These are phyloP conservation scores for Lagenidium sp. DNA, from an alignment of 352 stramenopile genomes.

Conservation along the genomic window DNA sequence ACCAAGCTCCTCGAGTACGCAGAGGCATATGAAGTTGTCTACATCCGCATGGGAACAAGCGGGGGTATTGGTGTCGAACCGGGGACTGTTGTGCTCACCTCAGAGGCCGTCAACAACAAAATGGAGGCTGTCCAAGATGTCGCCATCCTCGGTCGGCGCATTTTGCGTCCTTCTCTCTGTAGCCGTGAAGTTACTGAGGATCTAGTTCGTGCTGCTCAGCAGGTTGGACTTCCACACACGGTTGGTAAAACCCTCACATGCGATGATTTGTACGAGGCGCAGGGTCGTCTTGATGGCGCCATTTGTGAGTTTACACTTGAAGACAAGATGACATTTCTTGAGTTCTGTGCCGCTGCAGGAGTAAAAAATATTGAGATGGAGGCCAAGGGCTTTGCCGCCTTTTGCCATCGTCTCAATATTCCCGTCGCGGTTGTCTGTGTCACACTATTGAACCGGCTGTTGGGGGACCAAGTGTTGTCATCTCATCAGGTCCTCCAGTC, in stretches of 20 bases:
- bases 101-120: slow-evolving; percentile 76
- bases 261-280: slow-evolving; percentile 83
- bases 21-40: slow-evolving; percentile 33
- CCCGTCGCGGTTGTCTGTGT: slow-evolving; percentile 66
- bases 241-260: slow-evolving; percentile 78
- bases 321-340: slow-evolving; percentile 69
- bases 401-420: slow-evolving; percentile 74
- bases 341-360: slow-evolving; percentile 33
- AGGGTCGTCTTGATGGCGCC: slow-evolving; percentile 72
- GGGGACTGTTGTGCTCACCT: slow-evolving; percentile 75
- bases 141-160: slow-evolving; percentile 41
- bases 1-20: slow-evolving; percentile 80
- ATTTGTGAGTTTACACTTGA: slow-evolving; percentile 75
- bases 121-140: slow-evolving; percentile 62
- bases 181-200: slow-evolving; percentile 42
- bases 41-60: slow-evolving; percentile 80
- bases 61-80: slow-evolving; percentile 66
- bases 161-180: slow-evolving; percentile 44
- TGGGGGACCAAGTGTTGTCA: slow-evolving; percentile 64
- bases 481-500: slow-evolving; percentile 50
- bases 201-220: slow-evolving; percentile 33
- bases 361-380: slow-evolving; percentile 87
- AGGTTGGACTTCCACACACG: slow-evolving; percentile 40
- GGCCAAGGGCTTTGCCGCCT: slow-evolving; percentile 53
- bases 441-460: slow-evolving; percentile 65